Evolutionary conservation across 805 yeast species (phyloP).

Genomic region (Cyberlindnera suaveolens): DNA sequence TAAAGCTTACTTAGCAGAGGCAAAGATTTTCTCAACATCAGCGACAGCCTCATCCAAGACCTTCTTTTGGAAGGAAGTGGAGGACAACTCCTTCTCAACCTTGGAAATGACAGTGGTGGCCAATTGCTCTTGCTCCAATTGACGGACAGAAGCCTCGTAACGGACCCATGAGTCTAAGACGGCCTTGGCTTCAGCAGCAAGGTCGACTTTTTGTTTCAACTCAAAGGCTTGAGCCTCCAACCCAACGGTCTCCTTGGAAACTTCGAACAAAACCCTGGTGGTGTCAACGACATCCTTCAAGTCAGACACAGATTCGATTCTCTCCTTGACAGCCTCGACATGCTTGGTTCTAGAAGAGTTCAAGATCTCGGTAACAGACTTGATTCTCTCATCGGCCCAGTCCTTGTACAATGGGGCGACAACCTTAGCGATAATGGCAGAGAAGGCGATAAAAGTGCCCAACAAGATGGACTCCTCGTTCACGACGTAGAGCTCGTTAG

Average conservation of each 20-base stretch:
- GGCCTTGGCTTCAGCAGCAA: slow-evolving; percentile 86
- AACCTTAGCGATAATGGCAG: slow-evolving; percentile 71
- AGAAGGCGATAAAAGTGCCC: slow-evolving; percentile 71
- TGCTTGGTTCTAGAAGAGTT: slow-evolving; percentile 87
- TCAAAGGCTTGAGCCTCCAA: slow-evolving; percentile 93
- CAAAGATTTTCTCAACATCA: slow-evolving; percentile 84
- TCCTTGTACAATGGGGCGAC: slow-evolving; percentile 93
- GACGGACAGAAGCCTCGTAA: slow-evolving; percentile 94
- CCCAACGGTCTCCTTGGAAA: slow-evolving; percentile 94
- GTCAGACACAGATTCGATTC: slow-evolving; percentile 83
- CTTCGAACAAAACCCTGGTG: slow-evolving; percentile 86
- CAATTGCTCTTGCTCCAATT: slow-evolving; percentile 89
- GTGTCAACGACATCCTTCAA: slow-evolving; percentile 88
- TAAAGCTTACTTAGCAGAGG: slow-evolving; percentile 26
- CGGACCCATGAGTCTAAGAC: slow-evolving; percentile 99
- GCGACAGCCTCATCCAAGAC: slow-evolving; percentile 86
- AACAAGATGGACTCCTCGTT: slow-evolving; percentile 91
- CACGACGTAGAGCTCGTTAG: slow-evolving; percentile 86
- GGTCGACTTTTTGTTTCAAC: slow-evolving; percentile 83
- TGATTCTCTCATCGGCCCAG: slow-evolving; percentile 84
- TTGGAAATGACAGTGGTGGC: slow-evolving; percentile 80
- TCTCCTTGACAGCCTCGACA: slow-evolving; percentile 85
- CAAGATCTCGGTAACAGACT: slow-evolving; percentile 73
- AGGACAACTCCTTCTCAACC: slow-evolving; percentile 77
- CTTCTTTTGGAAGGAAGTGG: slow-evolving; percentile 90